These are phyloP conservation scores for Phytophthora pini DNA, from an alignment of 352 stramenopile species.

Conservation along the genomic window DNA sequence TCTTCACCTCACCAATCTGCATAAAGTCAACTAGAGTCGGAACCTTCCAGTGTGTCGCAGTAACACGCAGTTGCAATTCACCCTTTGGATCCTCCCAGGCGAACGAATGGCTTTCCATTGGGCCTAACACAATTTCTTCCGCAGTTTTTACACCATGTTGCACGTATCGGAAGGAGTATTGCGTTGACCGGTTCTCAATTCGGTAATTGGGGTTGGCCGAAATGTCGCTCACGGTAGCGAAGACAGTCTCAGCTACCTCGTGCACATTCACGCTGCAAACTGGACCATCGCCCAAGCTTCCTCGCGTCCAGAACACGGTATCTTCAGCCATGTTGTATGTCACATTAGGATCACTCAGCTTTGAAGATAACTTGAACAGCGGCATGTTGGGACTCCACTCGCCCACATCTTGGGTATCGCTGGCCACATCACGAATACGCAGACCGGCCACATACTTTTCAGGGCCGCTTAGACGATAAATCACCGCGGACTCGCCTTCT, in stretches of 20 bases:
- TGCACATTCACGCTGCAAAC: slow-evolving; percentile 72
- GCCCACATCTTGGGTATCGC: slow-evolving; percentile 54
- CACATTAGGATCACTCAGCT: slow-evolving; percentile 53
- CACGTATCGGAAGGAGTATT: slow-evolving; percentile 75
- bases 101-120: slow-evolving; percentile 79
- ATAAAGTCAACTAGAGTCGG: slow-evolving; percentile 80
- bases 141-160: slow-evolving; percentile 63
- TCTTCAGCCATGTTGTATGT: slow-evolving; percentile 53
- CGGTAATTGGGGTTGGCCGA: slow-evolving; percentile 74
- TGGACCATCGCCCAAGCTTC: slow-evolving; percentile 72
- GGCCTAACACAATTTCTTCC: slow-evolving; percentile 74
- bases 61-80: slow-evolving; percentile 65
- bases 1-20: slow-evolving; percentile 68
- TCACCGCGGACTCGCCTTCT: slow-evolving; percentile 56
- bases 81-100: slow-evolving; percentile 81
- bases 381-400: slow-evolving; percentile 70
- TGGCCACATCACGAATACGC: slow-evolving; percentile 66
- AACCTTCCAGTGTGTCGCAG: slow-evolving; percentile 67
- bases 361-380: slow-evolving; percentile 44
- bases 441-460: slow-evolving; percentile 79
- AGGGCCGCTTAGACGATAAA: slow-evolving; percentile 74
- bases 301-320: slow-evolving; percentile 73
- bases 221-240: slow-evolving; percentile 71
- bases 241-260: slow-evolving; percentile 73
- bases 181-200: slow-evolving; percentile 88